A percentile compares a stretch with the other conserved stretches of the same genome.
phyloP scores from a whole-genome alignment of 192 early-diverging fungal genomes.

The Funneliformis mosseae region DNA sequence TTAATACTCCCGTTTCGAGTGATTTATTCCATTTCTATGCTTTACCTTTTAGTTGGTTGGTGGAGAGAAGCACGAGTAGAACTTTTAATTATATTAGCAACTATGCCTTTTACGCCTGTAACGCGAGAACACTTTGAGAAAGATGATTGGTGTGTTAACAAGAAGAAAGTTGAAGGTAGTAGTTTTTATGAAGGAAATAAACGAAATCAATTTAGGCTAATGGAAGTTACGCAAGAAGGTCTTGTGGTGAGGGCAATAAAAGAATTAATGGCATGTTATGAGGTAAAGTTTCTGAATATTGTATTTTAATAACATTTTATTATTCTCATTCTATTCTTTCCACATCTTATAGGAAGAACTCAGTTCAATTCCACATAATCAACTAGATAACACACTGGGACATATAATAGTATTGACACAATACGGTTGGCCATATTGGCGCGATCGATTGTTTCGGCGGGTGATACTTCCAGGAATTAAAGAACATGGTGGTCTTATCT shows the following conservation, averaged over 20 bases:
- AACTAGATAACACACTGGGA: not conserved
- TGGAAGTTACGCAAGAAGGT: conserved; percentile 20
- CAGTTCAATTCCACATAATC: not conserved
- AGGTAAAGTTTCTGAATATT: not conserved
- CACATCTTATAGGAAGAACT: not conserved
- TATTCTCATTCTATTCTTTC: not conserved
- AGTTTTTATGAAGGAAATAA: not conserved
- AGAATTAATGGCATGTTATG: conserved; percentile 6
- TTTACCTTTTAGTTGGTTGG: not conserved
- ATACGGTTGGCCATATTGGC: conserved; percentile 29
- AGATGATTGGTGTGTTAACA: conserved; percentile 2
- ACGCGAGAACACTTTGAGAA: conserved; percentile 10
- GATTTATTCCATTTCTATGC: conserved; percentile 9
- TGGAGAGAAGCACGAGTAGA: not conserved
- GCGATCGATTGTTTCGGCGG: conserved; percentile 7
- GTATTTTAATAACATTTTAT: not conserved
- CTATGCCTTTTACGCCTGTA: conserved; percentile 7
- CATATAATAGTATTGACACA: conserved; percentile 1
- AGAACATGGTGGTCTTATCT: conserved; percentile 13
- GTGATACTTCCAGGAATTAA: conserved; percentile 9
- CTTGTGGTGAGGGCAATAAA: conserved; percentile 8
- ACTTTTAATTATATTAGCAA: conserved; percentile 4
- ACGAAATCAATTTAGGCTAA: not conserved
- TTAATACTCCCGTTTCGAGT: conserved; percentile 7
- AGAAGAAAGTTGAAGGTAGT: not conserved